Evolutionary conservation across 2,329 filamentous ascomycete genomes (phyloP).

Genomic region (Apiospora marii): DNA sequence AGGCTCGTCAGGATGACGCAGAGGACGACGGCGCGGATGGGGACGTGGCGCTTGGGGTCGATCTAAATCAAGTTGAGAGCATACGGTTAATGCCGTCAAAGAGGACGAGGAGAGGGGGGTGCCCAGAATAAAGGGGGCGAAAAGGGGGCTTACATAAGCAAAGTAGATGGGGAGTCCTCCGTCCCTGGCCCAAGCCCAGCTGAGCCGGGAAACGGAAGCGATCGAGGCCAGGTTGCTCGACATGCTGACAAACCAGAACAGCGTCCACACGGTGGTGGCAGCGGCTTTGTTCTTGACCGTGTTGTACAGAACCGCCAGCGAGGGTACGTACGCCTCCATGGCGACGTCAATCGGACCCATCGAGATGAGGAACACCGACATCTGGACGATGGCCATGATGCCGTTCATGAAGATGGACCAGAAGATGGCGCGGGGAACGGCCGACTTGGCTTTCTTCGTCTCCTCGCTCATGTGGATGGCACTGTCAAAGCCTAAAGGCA

Average conservation of each 20-base stretch:
- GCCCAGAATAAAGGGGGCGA: background rate
- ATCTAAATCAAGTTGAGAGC: background rate
- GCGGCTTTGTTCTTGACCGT: constrained; percentile 49
- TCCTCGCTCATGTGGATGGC: constrained; percentile 57
- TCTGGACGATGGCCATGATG: constrained; percentile 49
- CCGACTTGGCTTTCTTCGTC: constrained; percentile 51
- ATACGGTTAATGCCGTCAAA: background rate
- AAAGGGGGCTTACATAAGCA: constrained; percentile 17
- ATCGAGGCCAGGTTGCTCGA: constrained; percentile 51
- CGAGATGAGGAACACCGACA: constrained; percentile 51
- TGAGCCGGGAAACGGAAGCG: constrained; percentile 55
- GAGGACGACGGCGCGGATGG: constrained; percentile 46
- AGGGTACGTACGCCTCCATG: constrained; percentile 45
- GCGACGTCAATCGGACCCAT: constrained; percentile 49
- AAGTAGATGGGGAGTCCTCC: constrained; percentile 44
- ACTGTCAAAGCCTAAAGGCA: constrained; percentile 51
- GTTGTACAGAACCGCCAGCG: constrained; percentile 41
- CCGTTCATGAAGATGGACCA: constrained; percentile 53
- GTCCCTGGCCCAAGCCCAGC: constrained; percentile 58
- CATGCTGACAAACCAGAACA: constrained; percentile 47
- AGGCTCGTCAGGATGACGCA: constrained; percentile 41
- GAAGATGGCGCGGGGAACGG: constrained; percentile 54
- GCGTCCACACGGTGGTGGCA: constrained; percentile 49
- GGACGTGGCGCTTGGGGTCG: constrained; percentile 40
- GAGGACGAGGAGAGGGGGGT: no score